These are phyloP conservation scores for Heterobasidion annosum DNA, from an alignment of 1,284 basidiomycete species.

Conservation along the genomic window DNA sequence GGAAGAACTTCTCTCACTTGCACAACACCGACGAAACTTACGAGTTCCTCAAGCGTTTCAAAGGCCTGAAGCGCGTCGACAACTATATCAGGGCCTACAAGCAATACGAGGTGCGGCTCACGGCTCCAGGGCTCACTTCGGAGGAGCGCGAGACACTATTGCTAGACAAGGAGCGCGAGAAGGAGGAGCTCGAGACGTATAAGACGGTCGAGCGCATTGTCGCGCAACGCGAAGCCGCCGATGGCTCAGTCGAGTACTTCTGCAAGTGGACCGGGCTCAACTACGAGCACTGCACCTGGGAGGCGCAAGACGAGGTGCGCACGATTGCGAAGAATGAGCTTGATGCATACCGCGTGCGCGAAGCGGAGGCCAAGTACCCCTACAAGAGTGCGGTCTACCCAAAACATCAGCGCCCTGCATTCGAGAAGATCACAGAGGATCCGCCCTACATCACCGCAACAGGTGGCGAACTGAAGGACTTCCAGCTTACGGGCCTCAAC, in stretches of 20 bases:
- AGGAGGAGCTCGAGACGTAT: constrained; percentile 86
- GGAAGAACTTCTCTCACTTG: constrained; percentile 90
- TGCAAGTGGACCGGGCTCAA: constrained; percentile 96
- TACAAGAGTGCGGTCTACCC: constrained; percentile 75
- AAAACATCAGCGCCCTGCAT: constrained; percentile 67
- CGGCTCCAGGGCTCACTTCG: constrained; percentile 59
- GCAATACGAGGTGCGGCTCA: constrained; percentile 64
- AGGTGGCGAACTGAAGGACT: constrained; percentile 90
- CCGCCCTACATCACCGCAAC: constrained; percentile 78
- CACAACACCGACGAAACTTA: constrained; percentile 98
- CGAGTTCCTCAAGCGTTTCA: constrained; percentile 89
- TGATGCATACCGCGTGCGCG: constrained; percentile 72
- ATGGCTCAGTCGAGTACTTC: constrained; percentile 80
- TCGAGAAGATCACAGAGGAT: constrained; percentile 84
- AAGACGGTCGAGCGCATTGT: constrained; percentile 92
- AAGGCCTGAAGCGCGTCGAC: constrained; percentile 93
- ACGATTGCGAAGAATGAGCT: constrained; percentile 71
- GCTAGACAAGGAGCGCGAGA: constrained; percentile 85
- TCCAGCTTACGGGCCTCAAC: constrained; percentile 96
- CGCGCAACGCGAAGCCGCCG: constrained; percentile 66
- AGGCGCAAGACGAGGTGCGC: constrained; percentile 74
- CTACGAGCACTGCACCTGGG: constrained; percentile 98
- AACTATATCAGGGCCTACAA: constrained; percentile 95
- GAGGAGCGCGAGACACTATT: constrained; percentile 89
- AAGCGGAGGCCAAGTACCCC: constrained; percentile 77